Percentiles rank a stretch among this genome's conserved stretches.
Conservation (phyloP, 2,329 filamentous ascomycete genomes). For the Phialophora verrucosa region DNA sequence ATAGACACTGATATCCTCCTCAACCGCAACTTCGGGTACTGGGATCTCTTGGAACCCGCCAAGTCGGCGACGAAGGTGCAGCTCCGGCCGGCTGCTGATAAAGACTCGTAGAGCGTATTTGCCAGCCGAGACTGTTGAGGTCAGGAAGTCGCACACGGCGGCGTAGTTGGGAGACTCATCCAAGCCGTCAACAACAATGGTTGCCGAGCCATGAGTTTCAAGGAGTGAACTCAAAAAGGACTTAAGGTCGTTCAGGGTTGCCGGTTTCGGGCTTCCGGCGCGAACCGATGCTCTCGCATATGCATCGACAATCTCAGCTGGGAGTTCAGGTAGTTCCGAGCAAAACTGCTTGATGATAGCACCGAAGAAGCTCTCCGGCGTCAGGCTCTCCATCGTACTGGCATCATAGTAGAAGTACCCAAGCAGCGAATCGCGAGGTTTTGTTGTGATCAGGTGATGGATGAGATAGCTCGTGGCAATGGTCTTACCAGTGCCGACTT, state of each 20-base stretch:
- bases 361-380: slow-evolving; percentile 33
- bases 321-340: slow-evolving; percentile 21
- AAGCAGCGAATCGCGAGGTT: slow-evolving; percentile 4
- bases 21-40: slow-evolving; percentile 21
- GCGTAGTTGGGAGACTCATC: slow-evolving; percentile 30
- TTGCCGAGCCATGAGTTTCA: slow-evolving; percentile 6
- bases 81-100: slow-evolving; percentile 30
- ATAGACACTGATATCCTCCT: slow-evolving; percentile 31
- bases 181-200: slow-evolving; percentile 31
- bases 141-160: slow-evolving; percentile 31
- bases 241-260: slow-evolving; percentile 22
- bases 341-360: slow-evolving; percentile 32
- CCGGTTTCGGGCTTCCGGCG: slow-evolving; percentile 25
- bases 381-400: slow-evolving; percentile 31
- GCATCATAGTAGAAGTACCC: slow-evolving; percentile 36
- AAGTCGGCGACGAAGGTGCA: slow-evolving; percentile 23
- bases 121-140: slow-evolving; percentile 17
- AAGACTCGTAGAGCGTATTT: slow-evolving; percentile 27
- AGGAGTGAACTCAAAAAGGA: slow-evolving; percentile 15
- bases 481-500: slow-evolving; percentile 32
- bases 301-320: slow-evolving; percentile 9
- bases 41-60: slow-evolving; percentile 21
- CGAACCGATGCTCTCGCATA: slow-evolving; percentile 15
- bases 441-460: slow-evolving; percentile 20
- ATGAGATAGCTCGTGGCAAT: slow-evolving; percentile 30